Percentiles rank a stretch among this genome's conserved stretches.
Conservation (phyloP, 257 asterid genomes). For the Solanum paucissectum region DNA sequence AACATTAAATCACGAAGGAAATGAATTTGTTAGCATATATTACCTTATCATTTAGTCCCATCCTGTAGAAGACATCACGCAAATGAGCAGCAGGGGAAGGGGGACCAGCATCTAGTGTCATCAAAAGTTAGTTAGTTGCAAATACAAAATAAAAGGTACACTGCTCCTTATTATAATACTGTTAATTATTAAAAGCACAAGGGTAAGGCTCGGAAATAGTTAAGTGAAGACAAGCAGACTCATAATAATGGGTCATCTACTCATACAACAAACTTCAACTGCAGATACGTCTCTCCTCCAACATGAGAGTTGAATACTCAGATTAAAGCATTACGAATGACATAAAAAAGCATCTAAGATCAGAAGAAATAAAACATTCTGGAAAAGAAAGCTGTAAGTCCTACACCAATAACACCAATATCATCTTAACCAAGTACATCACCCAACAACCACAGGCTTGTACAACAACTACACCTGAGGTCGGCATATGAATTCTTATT, state of each 20-base stretch:
- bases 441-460: neutral
- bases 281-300: neutral
- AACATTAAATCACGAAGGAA: neutral
- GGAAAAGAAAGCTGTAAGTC: neutral
- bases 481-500: neutral
- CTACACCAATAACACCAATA: neutral
- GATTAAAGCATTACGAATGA: neutral
- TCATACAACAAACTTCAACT: neutral
- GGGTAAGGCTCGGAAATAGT: neutral
- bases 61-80: slow-evolving; percentile 88
- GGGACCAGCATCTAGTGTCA: slow-evolving; percentile 88
- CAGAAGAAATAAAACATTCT: neutral
- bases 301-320: neutral
- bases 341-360: neutral
- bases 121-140: slow-evolving; percentile 3
- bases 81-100: slow-evolving; percentile 94
- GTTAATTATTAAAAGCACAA: neutral
- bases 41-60: slow-evolving; percentile 95
- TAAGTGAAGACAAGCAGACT: neutral
- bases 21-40: neutral
- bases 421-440: neutral
- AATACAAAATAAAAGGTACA: neutral
- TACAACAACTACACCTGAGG: neutral
- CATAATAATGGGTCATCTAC: neutral
- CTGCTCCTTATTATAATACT: neutral